Evolutionary conservation across 2,329 filamentous ascomycete genomes (phyloP).

Genomic region (Paramyrothecium roridum): DNA sequence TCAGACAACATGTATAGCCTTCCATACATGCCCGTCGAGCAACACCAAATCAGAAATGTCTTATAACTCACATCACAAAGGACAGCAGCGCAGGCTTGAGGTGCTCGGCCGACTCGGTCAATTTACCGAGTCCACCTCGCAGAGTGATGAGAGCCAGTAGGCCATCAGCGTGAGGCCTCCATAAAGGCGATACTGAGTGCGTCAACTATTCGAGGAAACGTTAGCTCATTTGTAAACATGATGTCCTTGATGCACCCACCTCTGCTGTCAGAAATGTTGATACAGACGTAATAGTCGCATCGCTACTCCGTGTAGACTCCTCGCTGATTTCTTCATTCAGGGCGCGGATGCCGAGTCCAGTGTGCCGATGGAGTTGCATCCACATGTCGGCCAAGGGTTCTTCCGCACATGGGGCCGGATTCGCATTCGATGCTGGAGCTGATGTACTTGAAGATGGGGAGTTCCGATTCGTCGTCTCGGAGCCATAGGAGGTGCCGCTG

Average conservation of each 20-base stretch:
- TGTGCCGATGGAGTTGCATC: conserved; percentile 1
- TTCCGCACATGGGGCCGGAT: neutral
- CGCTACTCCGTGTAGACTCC: conserved; percentile 1
- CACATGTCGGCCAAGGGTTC: neutral
- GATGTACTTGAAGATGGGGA: neutral
- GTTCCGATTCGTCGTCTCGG: neutral
- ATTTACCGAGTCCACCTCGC: neutral
- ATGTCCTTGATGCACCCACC: neutral
- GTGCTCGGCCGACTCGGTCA: neutral
- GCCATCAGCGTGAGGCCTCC: neutral
- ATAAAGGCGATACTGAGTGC: neutral
- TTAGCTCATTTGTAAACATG: neutral
- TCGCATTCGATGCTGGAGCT: neutral
- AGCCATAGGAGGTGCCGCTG: neutral
- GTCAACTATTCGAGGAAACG: neutral
- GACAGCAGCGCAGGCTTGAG: neutral
- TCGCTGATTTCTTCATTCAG: conserved; percentile 2
- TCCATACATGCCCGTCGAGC: neutral
- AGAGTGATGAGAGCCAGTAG: neutral
- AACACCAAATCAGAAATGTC: neutral
- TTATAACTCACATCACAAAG: neutral
- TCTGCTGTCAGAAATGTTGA: conserved; percentile 4
- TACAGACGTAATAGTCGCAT: conserved; percentile 5
- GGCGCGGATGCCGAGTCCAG: neutral
- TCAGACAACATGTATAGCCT: neutral